These are phyloP conservation scores for Kitagawia praeruptora DNA, from an alignment of 129 eudicot genomes.

Conservation along the genomic window DNA sequence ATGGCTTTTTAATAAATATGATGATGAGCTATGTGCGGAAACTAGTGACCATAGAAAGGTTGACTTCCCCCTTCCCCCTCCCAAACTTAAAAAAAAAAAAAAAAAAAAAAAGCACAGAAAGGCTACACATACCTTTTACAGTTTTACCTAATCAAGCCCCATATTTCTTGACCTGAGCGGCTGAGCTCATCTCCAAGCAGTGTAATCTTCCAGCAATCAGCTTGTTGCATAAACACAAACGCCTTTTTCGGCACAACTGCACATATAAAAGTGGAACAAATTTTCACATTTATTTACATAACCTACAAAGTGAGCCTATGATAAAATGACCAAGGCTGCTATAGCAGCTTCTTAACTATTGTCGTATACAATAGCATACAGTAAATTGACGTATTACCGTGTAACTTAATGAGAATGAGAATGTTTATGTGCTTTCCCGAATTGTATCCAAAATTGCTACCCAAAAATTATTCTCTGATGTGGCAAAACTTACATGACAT, in stretches of 20 bases:
- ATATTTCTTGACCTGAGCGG: conserved; percentile 47
- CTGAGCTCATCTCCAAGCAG: conserved; percentile 63
- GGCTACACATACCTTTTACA: background rate
- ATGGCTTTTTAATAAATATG: background rate
- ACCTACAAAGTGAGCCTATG: background rate
- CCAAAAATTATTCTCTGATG: no score
- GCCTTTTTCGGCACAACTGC: conserved; percentile 74
- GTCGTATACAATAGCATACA: background rate
- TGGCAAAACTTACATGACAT: no score
- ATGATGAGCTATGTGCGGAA: background rate
- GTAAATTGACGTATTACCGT: conserved; percentile 30
- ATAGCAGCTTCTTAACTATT: background rate
- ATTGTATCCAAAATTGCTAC: no score
- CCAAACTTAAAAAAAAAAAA: no score
- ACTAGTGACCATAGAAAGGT: background rate
- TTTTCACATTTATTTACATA: background rate
- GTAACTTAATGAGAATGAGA: conserved; percentile 64
- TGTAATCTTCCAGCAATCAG: conserved; percentile 84
- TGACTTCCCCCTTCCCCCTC: no score
- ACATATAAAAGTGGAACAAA: conserved; percentile 8
- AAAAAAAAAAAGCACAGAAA: background rate
- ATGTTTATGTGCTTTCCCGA: conserved; percentile 82
- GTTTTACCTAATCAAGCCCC: conserved; percentile 32
- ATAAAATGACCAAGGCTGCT: background rate
- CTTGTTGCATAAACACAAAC: conserved; percentile 82